Conservation (phyloP, 2,329 filamentous ascomycete genomes). For the Penicillium thymicola region DNA sequence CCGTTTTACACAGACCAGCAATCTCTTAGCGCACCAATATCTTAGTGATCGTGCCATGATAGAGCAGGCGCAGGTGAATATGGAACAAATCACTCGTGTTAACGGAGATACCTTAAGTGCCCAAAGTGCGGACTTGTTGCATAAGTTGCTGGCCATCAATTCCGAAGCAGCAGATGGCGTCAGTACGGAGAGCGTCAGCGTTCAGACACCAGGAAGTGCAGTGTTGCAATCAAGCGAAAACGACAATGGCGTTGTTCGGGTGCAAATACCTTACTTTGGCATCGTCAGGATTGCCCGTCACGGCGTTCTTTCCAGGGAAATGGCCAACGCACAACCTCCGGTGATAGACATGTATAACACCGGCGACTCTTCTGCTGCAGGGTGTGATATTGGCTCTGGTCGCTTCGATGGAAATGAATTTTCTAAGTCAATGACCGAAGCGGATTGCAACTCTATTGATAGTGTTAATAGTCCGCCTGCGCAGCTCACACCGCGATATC, state of each 20-base stretch:
- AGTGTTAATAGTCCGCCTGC: neutral
- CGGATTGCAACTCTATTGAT: neutral
- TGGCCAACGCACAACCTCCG: neutral
- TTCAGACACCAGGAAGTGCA: neutral
- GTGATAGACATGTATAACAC: neutral
- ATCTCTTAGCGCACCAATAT: conserved; percentile 38
- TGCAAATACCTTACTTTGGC: conserved; percentile 47
- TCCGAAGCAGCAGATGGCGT: conserved; percentile 7
- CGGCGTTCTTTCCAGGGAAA: conserved; percentile 2
- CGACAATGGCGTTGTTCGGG: conserved; percentile 24
- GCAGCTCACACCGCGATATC: neutral
- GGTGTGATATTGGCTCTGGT: neutral
- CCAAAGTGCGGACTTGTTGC: conserved; percentile 18
- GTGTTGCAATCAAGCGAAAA: neutral
- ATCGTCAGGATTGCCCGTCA: conserved; percentile 37
- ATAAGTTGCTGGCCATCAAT: conserved; percentile 21
- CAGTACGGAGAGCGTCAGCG: neutral
- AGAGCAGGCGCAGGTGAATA: conserved; percentile 36
- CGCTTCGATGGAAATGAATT: neutral
- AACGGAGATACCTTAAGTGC: conserved; percentile 33
- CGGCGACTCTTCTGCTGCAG: neutral
- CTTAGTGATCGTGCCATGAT: conserved; percentile 41
- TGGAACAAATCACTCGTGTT: conserved; percentile 29
- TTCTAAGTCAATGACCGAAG: neutral
- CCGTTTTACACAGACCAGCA: neutral